Evolutionary conservation across 2,329 filamentous ascomycete species (phyloP).

Genomic region (Thermothelomyces thermophilus): DNA sequence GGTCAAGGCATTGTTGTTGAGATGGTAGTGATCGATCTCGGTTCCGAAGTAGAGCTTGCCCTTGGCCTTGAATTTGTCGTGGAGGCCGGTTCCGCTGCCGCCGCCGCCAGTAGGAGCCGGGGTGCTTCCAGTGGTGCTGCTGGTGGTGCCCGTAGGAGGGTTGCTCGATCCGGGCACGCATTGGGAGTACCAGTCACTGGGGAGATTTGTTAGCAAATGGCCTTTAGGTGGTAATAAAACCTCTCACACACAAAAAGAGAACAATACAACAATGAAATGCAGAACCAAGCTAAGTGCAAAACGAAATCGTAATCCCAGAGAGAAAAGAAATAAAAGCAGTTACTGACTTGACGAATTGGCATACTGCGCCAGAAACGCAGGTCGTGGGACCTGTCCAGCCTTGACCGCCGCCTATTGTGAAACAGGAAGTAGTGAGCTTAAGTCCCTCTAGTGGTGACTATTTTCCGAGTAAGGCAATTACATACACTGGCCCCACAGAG

Average conservation of each 20-base stretch:
- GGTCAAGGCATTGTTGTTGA: slow-evolving; percentile 10
- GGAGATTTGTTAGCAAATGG: slow-evolving; percentile 5
- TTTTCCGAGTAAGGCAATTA: too few relatives aligned
- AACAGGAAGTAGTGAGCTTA: not conserved
- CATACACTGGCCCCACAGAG: slow-evolving; percentile 16
- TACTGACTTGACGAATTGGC: slow-evolving; percentile 10
- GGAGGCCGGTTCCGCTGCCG: slow-evolving; percentile 1
- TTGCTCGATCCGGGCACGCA: slow-evolving; percentile 12
- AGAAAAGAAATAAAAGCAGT: not conserved
- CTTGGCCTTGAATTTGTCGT: slow-evolving; percentile 15
- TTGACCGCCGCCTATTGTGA: slow-evolving; percentile 11
- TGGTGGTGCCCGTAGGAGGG: not conserved
- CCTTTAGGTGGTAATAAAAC: not conserved
- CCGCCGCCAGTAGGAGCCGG: slow-evolving; percentile 7
- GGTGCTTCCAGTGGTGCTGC: not conserved
- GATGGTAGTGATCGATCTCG: slow-evolving; percentile 14
- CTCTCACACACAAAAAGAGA: too few relatives aligned
- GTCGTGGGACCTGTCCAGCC: slow-evolving; percentile 11
- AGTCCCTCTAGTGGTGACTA: too few relatives aligned
- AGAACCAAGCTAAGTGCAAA: too few relatives aligned
- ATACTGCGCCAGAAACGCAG: slow-evolving; percentile 14
- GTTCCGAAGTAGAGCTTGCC: slow-evolving; percentile 13
- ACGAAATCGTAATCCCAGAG: too few relatives aligned
- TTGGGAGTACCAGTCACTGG: slow-evolving; percentile 15
- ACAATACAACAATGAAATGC: not conserved